Evolutionary conservation across 495 filamentous ascomycete species (phyloP), one percentile per base, ranked within the genome.

Genomic region (Hypoxylon cercidicola): DNA sequence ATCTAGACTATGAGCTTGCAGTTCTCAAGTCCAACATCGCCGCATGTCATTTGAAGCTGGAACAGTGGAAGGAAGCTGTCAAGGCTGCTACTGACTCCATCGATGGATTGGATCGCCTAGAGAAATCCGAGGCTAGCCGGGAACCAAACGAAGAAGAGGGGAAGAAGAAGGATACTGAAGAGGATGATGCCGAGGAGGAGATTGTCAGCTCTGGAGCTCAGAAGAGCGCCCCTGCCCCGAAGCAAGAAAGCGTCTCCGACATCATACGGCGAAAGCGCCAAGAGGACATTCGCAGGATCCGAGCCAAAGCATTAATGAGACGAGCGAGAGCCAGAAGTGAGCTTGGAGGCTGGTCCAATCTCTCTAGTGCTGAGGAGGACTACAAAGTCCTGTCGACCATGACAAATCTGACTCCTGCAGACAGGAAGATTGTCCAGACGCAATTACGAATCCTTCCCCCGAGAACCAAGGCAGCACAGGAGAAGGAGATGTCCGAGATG

Each of bases 401-500:
- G 79, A 55, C 70, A 16, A 85, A 83, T 62, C 77, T 99, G 0
- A 78, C 85, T 0, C 44, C 81, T 0, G 79, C 84, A 39, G 94
- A 97, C 66, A 80, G 71, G 69, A 84, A 83, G 54, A 82, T 89
- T 40, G 88, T 96, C 1, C 80, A 87, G 58, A 74, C 79, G 41
- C 89, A 90, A 37, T 77, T 96, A 25, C 76, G 78, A 35, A 77
- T 76, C 23, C 80, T 97, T 11, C 89, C 90, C 2, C 77, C 79
- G 19, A 82, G 81, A 62, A 86, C 92, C 39, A 89, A 92, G 43
- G 82, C 83, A 32, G 93, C 93, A 2, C 88, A 89, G 75, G 88
- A 95, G 68, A 88, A 82, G 69, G 95, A 99, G 76, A 92, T 93
- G 83, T 87, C 81, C 6, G 94, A 99, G 75, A 97, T 97, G 91